Base-by-base conservation (phyloP, 148 eudicot species). In the Simmondsia chinensis region DNA sequence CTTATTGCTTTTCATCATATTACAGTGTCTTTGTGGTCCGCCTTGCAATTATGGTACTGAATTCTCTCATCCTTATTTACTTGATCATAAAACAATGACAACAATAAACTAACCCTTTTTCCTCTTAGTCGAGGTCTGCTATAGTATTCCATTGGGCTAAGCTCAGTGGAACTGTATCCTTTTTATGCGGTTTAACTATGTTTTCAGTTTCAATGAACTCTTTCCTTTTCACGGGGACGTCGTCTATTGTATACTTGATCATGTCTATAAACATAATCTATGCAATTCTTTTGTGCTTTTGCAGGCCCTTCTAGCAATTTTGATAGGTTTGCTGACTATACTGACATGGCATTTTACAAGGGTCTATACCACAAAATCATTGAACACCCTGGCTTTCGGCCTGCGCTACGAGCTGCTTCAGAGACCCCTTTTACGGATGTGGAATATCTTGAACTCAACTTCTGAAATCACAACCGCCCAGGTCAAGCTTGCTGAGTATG, bases 11-110 rank as follows among this genome's bases (percentile, higher is more conserved):
- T 3, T 68, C 94, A 6, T 83, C 97, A 1, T 87, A 83, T 52
- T 86, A 85, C 60, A 86, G 85, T 31, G 94, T 91, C 49, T 91
- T 85, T 49, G 94, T 79, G 16, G 99, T 82, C 60, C 99, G 99
- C 48, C 83, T 91, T 24, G 87, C 99, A 28, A 91, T 91, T 61
- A 91, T 91, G 99, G 95, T 84, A 61, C 18, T 72, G 46, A 10
- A 39, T 7, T 23, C 11, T 23, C 33, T 29, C 26, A 28, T 7
- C n/a, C 40, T 7, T 27, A 37, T 24, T 32, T 4, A 9, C 5
- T 3, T 36, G 7, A 13, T 18, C n/a, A n/a, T n/a, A n/a, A n/a
- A n/a, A n/a, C n/a, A n/a, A n/a, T n/a, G n/a, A n/a, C n/a, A n/a
- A n/a, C n/a, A n/a, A n/a, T n/a, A n/a, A n/a, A n/a, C n/a, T n/a